A percentile compares a stretch with the other conserved stretches of the same genome.
Conservation (phyloP, 768 basidiomycete species). For the Mycena albidolilacea region DNA sequence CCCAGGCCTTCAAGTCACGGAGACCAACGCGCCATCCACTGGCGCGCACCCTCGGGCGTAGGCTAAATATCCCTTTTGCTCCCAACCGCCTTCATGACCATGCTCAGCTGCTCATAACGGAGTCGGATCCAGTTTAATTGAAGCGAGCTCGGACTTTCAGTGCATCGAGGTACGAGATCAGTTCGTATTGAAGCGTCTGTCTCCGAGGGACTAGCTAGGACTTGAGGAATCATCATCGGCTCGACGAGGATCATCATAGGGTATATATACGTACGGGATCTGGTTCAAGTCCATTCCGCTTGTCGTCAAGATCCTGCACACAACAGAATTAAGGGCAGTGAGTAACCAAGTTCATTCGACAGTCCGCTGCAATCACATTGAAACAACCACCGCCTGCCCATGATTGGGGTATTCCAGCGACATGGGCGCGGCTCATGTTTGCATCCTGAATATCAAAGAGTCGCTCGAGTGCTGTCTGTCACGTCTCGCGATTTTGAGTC, state of each 20-base stretch:
- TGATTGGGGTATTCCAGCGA: neutral
- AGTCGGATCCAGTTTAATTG: neutral
- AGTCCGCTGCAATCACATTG: neutral
- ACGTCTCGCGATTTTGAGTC: neutral
- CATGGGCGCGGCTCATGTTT: neutral
- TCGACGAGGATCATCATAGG: neutral
- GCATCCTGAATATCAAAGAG: constrained; percentile 11
- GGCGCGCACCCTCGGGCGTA: neutral
- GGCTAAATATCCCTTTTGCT: neutral
- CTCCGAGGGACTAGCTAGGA: neutral
- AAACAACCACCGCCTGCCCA: neutral
- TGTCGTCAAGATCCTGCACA: neutral
- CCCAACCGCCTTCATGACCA: neutral
- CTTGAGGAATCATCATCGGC: neutral
- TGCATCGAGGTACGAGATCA: too few species aligned
- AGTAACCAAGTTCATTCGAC: neutral
- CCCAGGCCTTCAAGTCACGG: neutral
- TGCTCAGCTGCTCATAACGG: neutral
- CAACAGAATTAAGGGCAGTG: neutral
- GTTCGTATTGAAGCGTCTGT: too few species aligned
- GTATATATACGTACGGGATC: neutral
- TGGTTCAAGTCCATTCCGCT: neutral
- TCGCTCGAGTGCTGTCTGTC: neutral
- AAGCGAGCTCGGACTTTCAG: too few species aligned
- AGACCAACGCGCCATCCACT: neutral